A percentile compares a stretch with the other conserved stretches of the same genome.
Conservation (phyloP, 2,329 filamentous ascomycete species). For the Phyllosticta paracitricarpa region DNA sequence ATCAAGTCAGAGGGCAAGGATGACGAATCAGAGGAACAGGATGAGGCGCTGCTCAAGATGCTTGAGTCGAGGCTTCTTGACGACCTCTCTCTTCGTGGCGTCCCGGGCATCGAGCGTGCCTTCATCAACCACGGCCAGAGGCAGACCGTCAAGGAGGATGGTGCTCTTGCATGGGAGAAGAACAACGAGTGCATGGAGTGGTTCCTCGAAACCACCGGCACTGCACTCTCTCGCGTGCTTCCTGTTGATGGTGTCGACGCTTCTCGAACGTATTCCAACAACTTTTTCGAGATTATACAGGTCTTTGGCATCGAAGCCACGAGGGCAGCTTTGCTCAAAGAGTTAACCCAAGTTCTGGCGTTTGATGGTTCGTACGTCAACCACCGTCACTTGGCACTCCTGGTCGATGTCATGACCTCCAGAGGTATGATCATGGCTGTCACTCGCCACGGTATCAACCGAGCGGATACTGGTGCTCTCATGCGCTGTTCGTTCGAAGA, state of each 20-base stretch:
- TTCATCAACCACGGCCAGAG: slow-evolving; percentile 58
- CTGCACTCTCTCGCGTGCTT: slow-evolving; percentile 73
- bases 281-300: slow-evolving; percentile 87
- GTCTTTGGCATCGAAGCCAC: slow-evolving; percentile 96
- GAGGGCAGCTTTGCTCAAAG: slow-evolving; percentile 73
- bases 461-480: slow-evolving; percentile 90
- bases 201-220: slow-evolving; percentile 92
- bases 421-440: slow-evolving; percentile 90
- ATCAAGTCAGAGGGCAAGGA: slow-evolving; percentile 52
- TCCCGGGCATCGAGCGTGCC: slow-evolving; percentile 76
- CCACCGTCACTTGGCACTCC: slow-evolving; percentile 86
- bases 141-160: slow-evolving; percentile 55
- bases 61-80: slow-evolving; percentile 87
- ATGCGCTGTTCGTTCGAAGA: slow-evolving; percentile 99
- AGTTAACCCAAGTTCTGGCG: slow-evolving; percentile 84
- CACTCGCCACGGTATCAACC: slow-evolving; percentile 96
- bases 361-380: slow-evolving; percentile 99
- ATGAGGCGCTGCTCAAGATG: slow-evolving; percentile 70
- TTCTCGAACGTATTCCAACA: slow-evolving; percentile 82
- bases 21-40: slow-evolving; percentile 66
- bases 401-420: slow-evolving; percentile 97
- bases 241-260: slow-evolving; percentile 81
- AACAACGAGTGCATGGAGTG: slow-evolving; percentile 73
- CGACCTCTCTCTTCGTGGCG: slow-evolving; percentile 81
- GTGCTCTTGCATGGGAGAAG: slow-evolving; percentile 52